These are phyloP conservation scores for Agarophyton chilense DNA, from an alignment of 23 red algal species.

Conservation along the genomic window DNA sequence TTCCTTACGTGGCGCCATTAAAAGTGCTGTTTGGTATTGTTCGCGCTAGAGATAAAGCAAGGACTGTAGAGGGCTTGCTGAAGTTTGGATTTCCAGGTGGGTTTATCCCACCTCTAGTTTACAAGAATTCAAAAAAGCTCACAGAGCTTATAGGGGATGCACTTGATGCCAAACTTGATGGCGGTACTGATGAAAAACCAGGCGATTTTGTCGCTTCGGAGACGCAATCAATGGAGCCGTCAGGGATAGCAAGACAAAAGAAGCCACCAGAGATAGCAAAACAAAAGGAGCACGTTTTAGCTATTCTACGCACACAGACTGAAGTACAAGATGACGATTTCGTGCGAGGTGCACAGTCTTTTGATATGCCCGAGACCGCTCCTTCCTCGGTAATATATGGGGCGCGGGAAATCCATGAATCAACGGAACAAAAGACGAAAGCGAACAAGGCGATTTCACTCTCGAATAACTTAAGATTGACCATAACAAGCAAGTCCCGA, in stretches of 20 bases:
- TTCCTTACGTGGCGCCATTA: constrained; percentile 76
- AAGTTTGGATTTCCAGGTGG: constrained; percentile 41
- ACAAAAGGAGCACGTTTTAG: no score
- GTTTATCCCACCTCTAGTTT: constrained; percentile 37
- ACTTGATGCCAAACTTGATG: constrained; percentile 44
- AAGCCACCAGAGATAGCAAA: no score
- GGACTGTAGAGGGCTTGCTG: constrained; percentile 41
- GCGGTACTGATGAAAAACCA: not conserved
- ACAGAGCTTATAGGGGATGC: constrained; percentile 40
- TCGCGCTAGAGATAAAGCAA: constrained; percentile 38
- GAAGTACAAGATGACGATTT: not conserved
- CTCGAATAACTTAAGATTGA: not conserved
- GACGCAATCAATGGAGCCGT: no score
- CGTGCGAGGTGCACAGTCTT: not conserved
- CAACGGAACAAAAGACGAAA: not conserved
- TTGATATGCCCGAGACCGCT: not conserved
- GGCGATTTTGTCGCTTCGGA: no score
- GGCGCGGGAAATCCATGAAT: not conserved
- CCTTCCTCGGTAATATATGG: not conserved
- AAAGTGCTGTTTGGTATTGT: constrained; percentile 57
- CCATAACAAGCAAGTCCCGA: not conserved
- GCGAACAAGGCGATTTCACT: not conserved
- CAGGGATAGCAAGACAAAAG: no score
- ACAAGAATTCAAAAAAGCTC: constrained; percentile 47
- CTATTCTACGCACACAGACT: not conserved